Evolutionary conservation across 306 rosid genomes (phyloP), one percentile per base, ranked within the genome.

Genomic region (Malus sylvestris): DNA sequence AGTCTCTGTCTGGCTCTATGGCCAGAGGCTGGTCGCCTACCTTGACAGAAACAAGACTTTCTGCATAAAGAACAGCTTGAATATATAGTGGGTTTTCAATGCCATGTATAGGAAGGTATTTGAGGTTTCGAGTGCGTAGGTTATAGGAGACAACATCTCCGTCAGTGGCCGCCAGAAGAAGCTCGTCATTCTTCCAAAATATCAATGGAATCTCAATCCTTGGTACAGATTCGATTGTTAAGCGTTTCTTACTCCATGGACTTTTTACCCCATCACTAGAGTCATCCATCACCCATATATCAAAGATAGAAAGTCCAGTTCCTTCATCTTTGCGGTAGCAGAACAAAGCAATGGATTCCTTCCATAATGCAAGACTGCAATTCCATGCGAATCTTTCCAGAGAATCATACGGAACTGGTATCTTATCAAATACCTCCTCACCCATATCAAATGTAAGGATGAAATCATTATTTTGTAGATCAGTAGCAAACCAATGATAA

Each of bases 1-100:
- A 62, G 97, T 83, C 81, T 88, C 96, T 62, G 89, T 35, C 80
- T 87, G 91, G 79, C 76, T 51, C 42, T 38, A 38, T 6, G 10
- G 42, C 42, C 67, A 27, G 19, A 62, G 65, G 57, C 57, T 16
- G 13, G 20, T 51, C 13, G 20, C 13, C 20, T 13, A 20, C 57
- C 20, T 13, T 51, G 1, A 55, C 25, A 19, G 61, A 19, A 55
- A 55, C 23, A 19, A 55, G 7, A 19, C 61, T 55, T 16, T 55
- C 20, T 22, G 5, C 20, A 57, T 57, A 57, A 19, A 18, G 4
- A 18, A n/a, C 25, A 6, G 61, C 12, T 57, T 57, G 61, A 8
- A 19, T 51, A 51, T 14, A 12, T 14, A 3, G 55, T 51, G 55
- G 19, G 19, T 51, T 5, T 51, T 18, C n/a, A 6, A 52, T 19